Percentiles rank a stretch among this genome's conserved stretches.
Conservation (phyloP, 164 flowering plant species). For the Magnolia changhungtana region DNA sequence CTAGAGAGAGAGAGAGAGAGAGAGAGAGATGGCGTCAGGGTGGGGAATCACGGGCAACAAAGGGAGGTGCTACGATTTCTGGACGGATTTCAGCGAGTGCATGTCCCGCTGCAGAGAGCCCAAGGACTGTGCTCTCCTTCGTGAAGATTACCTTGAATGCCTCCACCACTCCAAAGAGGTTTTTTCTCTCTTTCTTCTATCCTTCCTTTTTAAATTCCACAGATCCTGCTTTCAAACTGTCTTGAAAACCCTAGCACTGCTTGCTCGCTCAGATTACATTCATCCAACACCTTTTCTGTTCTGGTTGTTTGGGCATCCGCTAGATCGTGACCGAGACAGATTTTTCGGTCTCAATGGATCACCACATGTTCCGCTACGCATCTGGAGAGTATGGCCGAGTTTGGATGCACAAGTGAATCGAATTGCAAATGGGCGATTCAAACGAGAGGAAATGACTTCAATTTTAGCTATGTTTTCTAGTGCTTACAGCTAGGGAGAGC, state of each 20-base stretch:
- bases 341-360: no score
- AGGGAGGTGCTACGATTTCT: conserved; percentile 96
- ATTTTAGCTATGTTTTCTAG: no score
- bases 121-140: conserved; percentile 81
- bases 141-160: conserved; percentile 93
- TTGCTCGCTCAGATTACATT: background rate
- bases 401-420: no score
- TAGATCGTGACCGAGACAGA: no score
- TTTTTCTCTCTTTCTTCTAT: background rate
- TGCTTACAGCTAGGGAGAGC: no score
- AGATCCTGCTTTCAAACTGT: background rate
- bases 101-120: conserved; percentile 92
- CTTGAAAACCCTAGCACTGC: background rate
- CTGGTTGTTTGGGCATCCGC: no score
- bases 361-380: no score
- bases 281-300: background rate
- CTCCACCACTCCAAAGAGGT: conserved; percentile 98
- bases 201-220: background rate
- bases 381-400: no score
- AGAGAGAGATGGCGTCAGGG: conserved; percentile 70
- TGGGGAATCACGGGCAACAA: conserved; percentile 96
- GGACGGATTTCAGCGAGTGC: conserved; percentile 93
- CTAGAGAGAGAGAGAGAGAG: background rate
- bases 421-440: no score
- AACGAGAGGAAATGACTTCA: no score